These are phyloP conservation scores for Mycena galopus DNA, from an alignment of 768 basidiomycete genomes.

Conservation along the genomic window DNA sequence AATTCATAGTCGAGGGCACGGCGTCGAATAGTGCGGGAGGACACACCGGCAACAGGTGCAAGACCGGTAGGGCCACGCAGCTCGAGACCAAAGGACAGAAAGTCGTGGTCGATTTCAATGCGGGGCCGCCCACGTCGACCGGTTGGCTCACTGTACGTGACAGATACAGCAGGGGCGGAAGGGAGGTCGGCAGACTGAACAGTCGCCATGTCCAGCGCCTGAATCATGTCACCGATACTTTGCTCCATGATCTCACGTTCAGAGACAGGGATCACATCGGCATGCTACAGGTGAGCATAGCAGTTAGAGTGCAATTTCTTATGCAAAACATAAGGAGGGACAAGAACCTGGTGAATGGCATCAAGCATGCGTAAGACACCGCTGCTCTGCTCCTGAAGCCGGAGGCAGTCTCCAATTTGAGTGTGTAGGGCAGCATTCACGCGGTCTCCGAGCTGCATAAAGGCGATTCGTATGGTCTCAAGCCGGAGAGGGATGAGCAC, in stretches of 20 bases:
- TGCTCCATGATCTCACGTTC: conserved; percentile 30
- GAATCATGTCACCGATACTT: conserved; percentile 29
- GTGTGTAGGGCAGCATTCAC: neutral
- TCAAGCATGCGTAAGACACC: neutral
- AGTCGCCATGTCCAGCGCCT: conserved; percentile 17
- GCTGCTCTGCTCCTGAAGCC: neutral
- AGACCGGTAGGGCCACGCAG: conserved; percentile 39
- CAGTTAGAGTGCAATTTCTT: no score
- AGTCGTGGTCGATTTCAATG: conserved; percentile 38
- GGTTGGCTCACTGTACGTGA: conserved; percentile 12
- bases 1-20: conserved; percentile 43
- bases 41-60: conserved; percentile 37
- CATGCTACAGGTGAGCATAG: conserved; percentile 18
- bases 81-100: conserved; percentile 39
- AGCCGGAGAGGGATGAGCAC: neutral
- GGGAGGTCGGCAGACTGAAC: conserved; percentile 25
- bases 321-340: neutral
- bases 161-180: conserved; percentile 1
- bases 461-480: neutral
- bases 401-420: neutral
- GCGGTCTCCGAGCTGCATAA: neutral
- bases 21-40: conserved; percentile 39
- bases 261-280: conserved; percentile 11
- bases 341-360: neutral
- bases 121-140: conserved; percentile 40